A percentile compares a stretch with the other conserved stretches of the same genome.
These are phyloP conservation scores for Pinus tabuliformis DNA, from an alignment of 75 land plant species.

Conservation along the genomic window DNA sequence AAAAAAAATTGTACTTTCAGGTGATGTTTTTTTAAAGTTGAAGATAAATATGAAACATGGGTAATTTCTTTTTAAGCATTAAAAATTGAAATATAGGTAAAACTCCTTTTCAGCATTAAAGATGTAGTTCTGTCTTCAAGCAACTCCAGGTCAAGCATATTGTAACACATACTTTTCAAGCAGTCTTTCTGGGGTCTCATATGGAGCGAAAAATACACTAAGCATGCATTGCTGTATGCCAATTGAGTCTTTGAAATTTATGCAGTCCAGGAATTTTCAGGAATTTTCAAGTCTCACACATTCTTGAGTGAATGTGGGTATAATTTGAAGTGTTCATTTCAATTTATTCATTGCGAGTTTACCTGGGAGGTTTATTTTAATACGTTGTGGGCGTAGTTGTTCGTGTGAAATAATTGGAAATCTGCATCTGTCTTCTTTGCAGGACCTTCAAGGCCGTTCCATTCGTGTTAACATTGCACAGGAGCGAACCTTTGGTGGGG, in stretches of 20 bases:
- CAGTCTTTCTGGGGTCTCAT: too few relatives aligned
- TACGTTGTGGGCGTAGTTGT: background rate
- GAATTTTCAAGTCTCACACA: background rate
- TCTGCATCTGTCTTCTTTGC: background rate
- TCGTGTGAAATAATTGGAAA: background rate
- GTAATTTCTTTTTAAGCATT: too few relatives aligned
- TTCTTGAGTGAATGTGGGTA: background rate
- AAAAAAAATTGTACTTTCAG: too few relatives aligned
- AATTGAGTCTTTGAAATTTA: background rate
- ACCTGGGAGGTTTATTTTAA: background rate
- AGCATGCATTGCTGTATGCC: too few relatives aligned
- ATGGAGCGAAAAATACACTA: too few relatives aligned
- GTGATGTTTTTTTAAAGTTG: too few relatives aligned
- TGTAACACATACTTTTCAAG: too few relatives aligned
- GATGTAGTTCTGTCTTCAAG: too few relatives aligned
- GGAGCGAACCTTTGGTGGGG: constrained; percentile 6
- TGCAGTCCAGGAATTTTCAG: background rate
- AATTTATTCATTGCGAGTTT: background rate
- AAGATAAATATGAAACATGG: too few relatives aligned
- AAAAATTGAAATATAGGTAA: too few relatives aligned
- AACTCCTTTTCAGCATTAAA: too few relatives aligned
- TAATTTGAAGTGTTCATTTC: background rate
- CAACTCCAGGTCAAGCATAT: too few relatives aligned
- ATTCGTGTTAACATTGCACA: constrained; percentile 6
- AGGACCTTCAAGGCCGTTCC: constrained; percentile 13